Evolutionary conservation across 1,139 yeast genomes (phyloP).

Genomic region (Debaryomyces fabryi): DNA sequence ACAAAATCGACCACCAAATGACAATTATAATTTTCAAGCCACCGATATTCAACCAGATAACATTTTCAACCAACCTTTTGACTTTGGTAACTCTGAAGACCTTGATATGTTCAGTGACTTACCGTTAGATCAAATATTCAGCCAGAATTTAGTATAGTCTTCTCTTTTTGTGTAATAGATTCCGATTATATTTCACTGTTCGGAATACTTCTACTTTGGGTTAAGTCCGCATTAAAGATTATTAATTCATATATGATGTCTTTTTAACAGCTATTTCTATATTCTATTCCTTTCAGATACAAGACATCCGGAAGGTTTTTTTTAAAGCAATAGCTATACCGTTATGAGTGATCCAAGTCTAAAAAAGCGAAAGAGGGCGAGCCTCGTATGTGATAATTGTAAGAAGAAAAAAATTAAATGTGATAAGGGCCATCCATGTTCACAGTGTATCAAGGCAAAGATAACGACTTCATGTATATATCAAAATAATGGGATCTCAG

Average conservation of each 20-base stretch:
- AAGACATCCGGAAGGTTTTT: neutral
- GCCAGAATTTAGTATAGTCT: neutral
- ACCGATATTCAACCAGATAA: neutral
- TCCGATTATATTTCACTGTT: neutral
- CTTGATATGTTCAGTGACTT: conserved; percentile 18
- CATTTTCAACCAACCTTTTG: neutral
- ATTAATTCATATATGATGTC: neutral
- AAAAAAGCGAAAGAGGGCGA: conserved; percentile 33
- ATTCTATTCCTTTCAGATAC: neutral
- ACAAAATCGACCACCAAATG: neutral
- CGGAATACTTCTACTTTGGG: neutral
- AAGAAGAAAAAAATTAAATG: conserved; percentile 40
- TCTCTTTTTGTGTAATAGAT: neutral
- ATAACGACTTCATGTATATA: conserved; percentile 29
- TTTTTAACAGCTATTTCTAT: neutral
- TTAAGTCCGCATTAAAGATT: neutral
- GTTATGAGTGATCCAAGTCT: neutral
- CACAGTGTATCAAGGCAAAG: conserved; percentile 34
- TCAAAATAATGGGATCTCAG: conserved; percentile 15
- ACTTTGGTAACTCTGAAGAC: neutral
- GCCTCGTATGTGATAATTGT: conserved; percentile 41
- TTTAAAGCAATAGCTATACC: neutral
- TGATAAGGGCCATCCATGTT: conserved; percentile 40
- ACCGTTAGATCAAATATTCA: conserved; percentile 19
- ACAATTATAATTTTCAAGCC: neutral